Percentiles rank a stretch among this genome's conserved stretches.
These are phyloP conservation scores for Penicillium sp. DNA, from an alignment of 2,329 filamentous ascomycete species.

Conservation along the genomic window DNA sequence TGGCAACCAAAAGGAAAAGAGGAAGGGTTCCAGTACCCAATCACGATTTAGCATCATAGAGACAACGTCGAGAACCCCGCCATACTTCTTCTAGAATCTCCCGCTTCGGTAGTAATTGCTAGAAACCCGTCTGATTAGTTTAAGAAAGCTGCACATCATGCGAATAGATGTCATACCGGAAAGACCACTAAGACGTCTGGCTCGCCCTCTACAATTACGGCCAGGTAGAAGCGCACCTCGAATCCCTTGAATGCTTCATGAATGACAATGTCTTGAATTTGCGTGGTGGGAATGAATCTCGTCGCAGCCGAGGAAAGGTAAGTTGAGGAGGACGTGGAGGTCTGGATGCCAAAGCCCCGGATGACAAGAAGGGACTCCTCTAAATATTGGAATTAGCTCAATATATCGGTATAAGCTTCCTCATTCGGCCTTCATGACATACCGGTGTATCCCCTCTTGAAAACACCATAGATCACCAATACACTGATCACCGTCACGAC, in stretches of 20 bases:
- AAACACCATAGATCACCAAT: slow-evolving; percentile 49
- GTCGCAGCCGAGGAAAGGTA: slow-evolving; percentile 67
- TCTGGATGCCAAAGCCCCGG: slow-evolving; percentile 88
- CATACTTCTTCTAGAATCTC: slow-evolving; percentile 84
- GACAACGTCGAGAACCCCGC: slow-evolving; percentile 79
- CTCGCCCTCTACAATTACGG: slow-evolving; percentile 88
- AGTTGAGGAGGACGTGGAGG: slow-evolving; percentile 69
- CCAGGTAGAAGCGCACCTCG: slow-evolving; percentile 85
- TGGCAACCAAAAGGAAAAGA: not conserved
- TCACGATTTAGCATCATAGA: slow-evolving; percentile 70
- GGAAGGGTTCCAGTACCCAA: not conserved
- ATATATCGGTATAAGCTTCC: not conserved
- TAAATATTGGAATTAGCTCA: slow-evolving; percentile 37
- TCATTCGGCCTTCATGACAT: slow-evolving; percentile 7
- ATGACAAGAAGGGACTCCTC: slow-evolving; percentile 89
- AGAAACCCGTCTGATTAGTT: slow-evolving; percentile 11
- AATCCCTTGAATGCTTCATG: slow-evolving; percentile 95
- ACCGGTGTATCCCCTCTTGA: slow-evolving; percentile 58
- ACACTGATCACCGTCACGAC: slow-evolving; percentile 45
- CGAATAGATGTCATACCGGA: slow-evolving; percentile 57
- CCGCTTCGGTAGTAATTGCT: slow-evolving; percentile 72
- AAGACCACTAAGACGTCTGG: slow-evolving; percentile 93
- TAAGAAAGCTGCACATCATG: not conserved
- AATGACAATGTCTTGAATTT: slow-evolving; percentile 90
- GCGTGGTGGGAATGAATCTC: slow-evolving; percentile 85